Evolutionary conservation across 805 yeast genomes (phyloP), one percentile per base, ranked within the genome.

Genomic region (Dipodascopsis uninucleata): DNA sequence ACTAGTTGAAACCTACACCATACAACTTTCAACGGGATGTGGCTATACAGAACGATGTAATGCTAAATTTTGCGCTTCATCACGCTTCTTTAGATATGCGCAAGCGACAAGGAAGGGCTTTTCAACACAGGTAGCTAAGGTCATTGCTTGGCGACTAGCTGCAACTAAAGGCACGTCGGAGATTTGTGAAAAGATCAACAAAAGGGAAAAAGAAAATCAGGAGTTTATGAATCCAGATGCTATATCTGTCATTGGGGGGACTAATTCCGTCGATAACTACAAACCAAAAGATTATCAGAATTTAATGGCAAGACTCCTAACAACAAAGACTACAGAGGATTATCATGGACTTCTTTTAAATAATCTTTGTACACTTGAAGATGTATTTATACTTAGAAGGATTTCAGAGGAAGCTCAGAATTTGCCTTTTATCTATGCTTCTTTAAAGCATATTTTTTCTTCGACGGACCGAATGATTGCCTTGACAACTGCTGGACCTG

Each of bases 81-180:
- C 49, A 8, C 18, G 2, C 6, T 22, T 36, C 25, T 43, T 39
- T 17, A 22, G 28, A 25, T 17, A 18, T 4, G 28, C 37, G n/a
- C 16, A 36, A 41, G 29, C 28, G 16, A 22, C 36, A 3, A 28
- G 35, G 12, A 37, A 32, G 24, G 23, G 28, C 28, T 20, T 39
- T 2, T 16, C 37, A 9, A 8, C 8, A n/a, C 25, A 26, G 6
- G 29, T 46, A 4, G 47, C 47, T 7, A 35, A 36, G 17, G 39
- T 35, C 31, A 36, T 49, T 17, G 50, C 53, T 3, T 49, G 53
- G 53, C 16, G 23, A 16, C 38, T 49, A 3, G 47, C 36, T 14
- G 26, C 20, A 1, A 3, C 28, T 10, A 34, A 32, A 1, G 49
- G 43, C 12, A 8, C 5, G 7, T 10, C n/a, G 5, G 39, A 28